Evolutionary conservation across 129 eudicot genomes (phyloP), one percentile per base, ranked within the genome.

Genomic region (Ambrosia artemisiifolia): DNA sequence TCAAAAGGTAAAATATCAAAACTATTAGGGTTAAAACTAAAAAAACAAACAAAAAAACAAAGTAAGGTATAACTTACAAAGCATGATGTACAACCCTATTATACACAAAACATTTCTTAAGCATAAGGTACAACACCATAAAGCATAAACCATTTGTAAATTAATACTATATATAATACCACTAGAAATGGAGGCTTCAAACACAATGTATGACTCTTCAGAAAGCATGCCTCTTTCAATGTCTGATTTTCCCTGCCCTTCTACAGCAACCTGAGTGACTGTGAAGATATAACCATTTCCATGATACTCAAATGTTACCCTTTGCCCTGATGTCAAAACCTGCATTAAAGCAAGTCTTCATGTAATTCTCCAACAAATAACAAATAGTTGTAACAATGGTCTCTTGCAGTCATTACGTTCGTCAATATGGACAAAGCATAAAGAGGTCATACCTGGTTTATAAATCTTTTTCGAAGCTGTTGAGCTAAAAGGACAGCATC

Each of bases 291-390:
- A 91, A 67, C 80, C 85, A 59, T 86, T 87, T 62, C 99, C 97
- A 17, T 65, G 91, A 86, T 81, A 85, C 80, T 95, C 99, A 64
- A 95, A 81, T 57, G 94, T 88, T 49, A 86, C 97, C 85, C 84
- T 85, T 81, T 95, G 99, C 54, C 97, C 99, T 53, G 82, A 68
- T 65, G 99, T 91, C 95, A 95, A 71, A 70, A 95, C 81, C 98
- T 93, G 96, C 81, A 85, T 63, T 43, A 7, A 53, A 55, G 35
- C 32, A 67, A 64, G 60, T 16, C 73, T 66, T 63, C 28, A 64
- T 49, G 61, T 67, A 42, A 80, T 40, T 78, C 71, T 56, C 73
- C 51, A 47, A 38, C 38, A 62, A 61, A 33, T 46, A 13, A 18
- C 16, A 43, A 36, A 53, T 24, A 24, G 28, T 24, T 24, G 32